Percentiles rank a stretch among this genome's conserved stretches.
Conservation (phyloP, 2,329 filamentous ascomycete species). For the Sclerotinia glacialis region DNA sequence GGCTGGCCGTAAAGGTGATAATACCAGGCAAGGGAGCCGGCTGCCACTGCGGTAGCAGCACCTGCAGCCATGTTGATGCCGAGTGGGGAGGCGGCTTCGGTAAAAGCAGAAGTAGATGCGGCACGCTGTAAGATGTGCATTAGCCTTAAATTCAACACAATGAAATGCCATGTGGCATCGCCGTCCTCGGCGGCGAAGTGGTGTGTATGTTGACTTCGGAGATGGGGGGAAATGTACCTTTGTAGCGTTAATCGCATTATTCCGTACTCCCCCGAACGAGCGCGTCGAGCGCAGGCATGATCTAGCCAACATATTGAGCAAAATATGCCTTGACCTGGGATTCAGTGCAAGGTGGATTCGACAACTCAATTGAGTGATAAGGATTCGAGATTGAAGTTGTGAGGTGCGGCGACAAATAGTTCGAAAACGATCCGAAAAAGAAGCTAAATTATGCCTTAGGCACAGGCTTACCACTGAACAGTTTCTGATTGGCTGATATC, state of each 20-base stretch:
- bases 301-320: slow-evolving; percentile 82
- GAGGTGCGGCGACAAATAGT: slow-evolving; percentile 23
- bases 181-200: slow-evolving; percentile 33
- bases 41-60: slow-evolving; percentile 80
- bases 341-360: slow-evolving; percentile 33
- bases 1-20: slow-evolving; percentile 91
- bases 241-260: slow-evolving; percentile 66
- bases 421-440: slow-evolving; percentile 24
- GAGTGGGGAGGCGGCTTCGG: slow-evolving; percentile 70
- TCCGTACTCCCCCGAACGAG: slow-evolving; percentile 74
- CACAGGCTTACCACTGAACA: slow-evolving; percentile 19
- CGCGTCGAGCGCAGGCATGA: slow-evolving; percentile 86
- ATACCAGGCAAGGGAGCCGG: slow-evolving; percentile 94
- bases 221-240: slow-evolving; percentile 59
- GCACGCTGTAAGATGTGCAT: slow-evolving; percentile 53
- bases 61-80: slow-evolving; percentile 82
- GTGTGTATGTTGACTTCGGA: slow-evolving; percentile 3
- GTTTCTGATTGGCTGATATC: slow-evolving; percentile 15
- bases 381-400: slow-evolving; percentile 32
- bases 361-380: slow-evolving; percentile 38
- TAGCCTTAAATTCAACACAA: slow-evolving; percentile 39
- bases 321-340: slow-evolving; percentile 37
- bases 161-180: neutral
- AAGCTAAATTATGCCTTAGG: slow-evolving; percentile 20
- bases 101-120: slow-evolving; percentile 62